A percentile compares a stretch with the other conserved stretches of the same genome.
Conservation (phyloP, 371 early-diverging fungal genomes). For the Mucor circinelloides region DNA sequence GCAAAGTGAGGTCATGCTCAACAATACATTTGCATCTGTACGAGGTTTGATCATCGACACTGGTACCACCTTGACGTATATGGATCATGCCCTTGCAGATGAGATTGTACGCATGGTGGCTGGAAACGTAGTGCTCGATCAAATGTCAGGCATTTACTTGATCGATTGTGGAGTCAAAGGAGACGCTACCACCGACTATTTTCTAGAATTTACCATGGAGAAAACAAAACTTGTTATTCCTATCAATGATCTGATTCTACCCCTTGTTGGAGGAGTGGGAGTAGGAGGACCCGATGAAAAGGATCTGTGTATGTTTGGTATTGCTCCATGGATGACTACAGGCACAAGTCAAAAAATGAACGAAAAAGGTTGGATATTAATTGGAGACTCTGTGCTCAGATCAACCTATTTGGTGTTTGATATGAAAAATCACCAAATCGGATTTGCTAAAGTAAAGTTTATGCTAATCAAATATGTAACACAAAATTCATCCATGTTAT, state of each 20-base stretch:
- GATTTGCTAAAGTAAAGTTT: slow-evolving; percentile 35
- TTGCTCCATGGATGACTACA: slow-evolving; percentile 38
- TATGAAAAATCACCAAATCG: slow-evolving; percentile 41
- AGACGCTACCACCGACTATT: not conserved
- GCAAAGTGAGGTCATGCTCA: not conserved
- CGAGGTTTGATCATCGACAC: slow-evolving; percentile 34
- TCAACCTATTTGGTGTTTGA: slow-evolving; percentile 51
- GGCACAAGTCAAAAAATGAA: slow-evolving; percentile 22
- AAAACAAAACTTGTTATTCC: slow-evolving; percentile 11
- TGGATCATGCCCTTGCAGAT: slow-evolving; percentile 19
- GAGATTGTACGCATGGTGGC: slow-evolving; percentile 27
- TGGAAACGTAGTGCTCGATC: slow-evolving; percentile 33
- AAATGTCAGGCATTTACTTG: slow-evolving; percentile 29
- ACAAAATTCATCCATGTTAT: not conserved
- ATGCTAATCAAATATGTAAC: not conserved
- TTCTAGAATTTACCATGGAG: slow-evolving; percentile 5
- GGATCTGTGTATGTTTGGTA: slow-evolving; percentile 44
- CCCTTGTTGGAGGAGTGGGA: slow-evolving; percentile 19
- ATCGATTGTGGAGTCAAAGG: slow-evolving; percentile 27
- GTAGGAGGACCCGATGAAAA: slow-evolving; percentile 10
- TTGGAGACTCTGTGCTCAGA: slow-evolving; percentile 51
- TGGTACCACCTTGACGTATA: slow-evolving; percentile 21
- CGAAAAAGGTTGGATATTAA: slow-evolving; percentile 28
- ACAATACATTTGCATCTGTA: slow-evolving; percentile 3
- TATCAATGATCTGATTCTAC: slow-evolving; percentile 30